These are phyloP conservation scores for Tritrichomonas foetus DNA, from an alignment of 208 protist genomes.

Conservation along the genomic window DNA sequence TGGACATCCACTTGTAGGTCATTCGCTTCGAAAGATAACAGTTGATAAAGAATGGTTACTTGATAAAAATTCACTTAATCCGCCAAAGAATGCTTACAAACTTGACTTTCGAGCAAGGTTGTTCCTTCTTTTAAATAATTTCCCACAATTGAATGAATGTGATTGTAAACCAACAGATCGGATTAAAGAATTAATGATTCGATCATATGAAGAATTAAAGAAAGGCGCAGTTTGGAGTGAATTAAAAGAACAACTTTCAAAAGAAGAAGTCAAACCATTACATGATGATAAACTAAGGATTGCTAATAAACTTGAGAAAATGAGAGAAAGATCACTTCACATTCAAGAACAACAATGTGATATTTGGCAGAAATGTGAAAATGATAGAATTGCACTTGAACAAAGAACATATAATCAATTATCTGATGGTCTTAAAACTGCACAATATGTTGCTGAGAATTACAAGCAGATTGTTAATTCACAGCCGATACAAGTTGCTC, in stretches of 20 bases:
- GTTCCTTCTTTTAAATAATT: not conserved
- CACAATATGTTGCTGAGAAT: slow-evolving; percentile 24
- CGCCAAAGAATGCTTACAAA: not conserved
- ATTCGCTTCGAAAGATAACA: not conserved
- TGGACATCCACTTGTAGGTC: not conserved
- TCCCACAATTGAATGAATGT: not conserved
- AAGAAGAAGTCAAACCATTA: slow-evolving; percentile 15
- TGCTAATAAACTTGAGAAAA: not conserved
- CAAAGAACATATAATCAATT: slow-evolving; percentile 6
- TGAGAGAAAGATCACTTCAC: not conserved
- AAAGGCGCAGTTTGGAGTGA: not conserved
- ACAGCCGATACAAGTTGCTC: not conserved
- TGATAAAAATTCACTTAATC: not conserved
- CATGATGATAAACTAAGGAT: slow-evolving; percentile 9
- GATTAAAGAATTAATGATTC: slow-evolving; percentile 31
- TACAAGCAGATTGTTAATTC: slow-evolving; percentile 21
- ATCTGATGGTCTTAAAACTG: not conserved
- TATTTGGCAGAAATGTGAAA: slow-evolving; percentile 4
- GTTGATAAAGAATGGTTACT: not conserved
- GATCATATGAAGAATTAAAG: slow-evolving; percentile 31
- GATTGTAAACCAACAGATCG: slow-evolving; percentile 34
- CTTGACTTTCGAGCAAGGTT: not conserved
- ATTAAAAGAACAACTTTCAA: not conserved
- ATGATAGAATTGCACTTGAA: not conserved
- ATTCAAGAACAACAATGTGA: slow-evolving; percentile 35